A percentile compares a stretch with the other conserved stretches of the same genome.
These are phyloP conservation scores for Magnaporthales sp. DNA, from an alignment of 2,329 filamentous ascomycete species.

Conservation along the genomic window DNA sequence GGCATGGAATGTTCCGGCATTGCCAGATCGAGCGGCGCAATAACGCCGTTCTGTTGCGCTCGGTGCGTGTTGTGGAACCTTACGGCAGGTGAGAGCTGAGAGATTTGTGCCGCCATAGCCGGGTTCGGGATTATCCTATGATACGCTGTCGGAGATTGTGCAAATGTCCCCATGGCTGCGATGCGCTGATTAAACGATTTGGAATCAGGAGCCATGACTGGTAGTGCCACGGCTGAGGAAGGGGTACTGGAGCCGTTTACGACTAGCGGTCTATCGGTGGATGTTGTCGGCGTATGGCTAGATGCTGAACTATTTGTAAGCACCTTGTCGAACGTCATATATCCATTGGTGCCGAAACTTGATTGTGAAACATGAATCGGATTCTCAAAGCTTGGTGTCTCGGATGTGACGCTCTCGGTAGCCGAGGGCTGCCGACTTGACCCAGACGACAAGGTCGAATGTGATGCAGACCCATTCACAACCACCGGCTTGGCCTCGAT, in stretches of 20 bases:
- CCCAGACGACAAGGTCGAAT: constrained; percentile 15
- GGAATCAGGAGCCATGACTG: neutral
- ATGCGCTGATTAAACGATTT: constrained; percentile 23
- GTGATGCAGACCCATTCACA: constrained; percentile 31
- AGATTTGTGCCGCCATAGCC: neutral
- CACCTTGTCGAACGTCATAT: constrained; percentile 8
- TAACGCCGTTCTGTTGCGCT: constrained; percentile 35
- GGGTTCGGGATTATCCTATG: constrained; percentile 10
- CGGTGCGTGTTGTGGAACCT: constrained; percentile 26
- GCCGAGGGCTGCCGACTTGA: constrained; percentile 19
- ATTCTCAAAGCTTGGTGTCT: constrained; percentile 25
- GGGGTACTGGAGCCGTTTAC: constrained; percentile 35
- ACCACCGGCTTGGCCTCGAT: constrained; percentile 27
- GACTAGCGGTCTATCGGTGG: constrained; percentile 37
- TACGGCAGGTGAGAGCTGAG: constrained; percentile 5
- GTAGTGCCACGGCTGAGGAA: constrained; percentile 9
- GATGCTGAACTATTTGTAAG: neutral
- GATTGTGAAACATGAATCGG: constrained; percentile 27
- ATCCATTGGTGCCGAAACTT: constrained; percentile 15
- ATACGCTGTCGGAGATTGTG: neutral
- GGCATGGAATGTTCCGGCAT: constrained; percentile 31
- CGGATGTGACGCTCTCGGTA: constrained; percentile 17
- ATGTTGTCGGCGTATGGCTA: neutral
- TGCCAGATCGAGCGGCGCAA: constrained; percentile 48
- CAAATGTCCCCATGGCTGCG: constrained; percentile 15